Evolutionary conservation across 1,139 yeast genomes (phyloP), one percentile per base, ranked within the genome.

Genomic region (Debaryomyces psychrophilus): DNA sequence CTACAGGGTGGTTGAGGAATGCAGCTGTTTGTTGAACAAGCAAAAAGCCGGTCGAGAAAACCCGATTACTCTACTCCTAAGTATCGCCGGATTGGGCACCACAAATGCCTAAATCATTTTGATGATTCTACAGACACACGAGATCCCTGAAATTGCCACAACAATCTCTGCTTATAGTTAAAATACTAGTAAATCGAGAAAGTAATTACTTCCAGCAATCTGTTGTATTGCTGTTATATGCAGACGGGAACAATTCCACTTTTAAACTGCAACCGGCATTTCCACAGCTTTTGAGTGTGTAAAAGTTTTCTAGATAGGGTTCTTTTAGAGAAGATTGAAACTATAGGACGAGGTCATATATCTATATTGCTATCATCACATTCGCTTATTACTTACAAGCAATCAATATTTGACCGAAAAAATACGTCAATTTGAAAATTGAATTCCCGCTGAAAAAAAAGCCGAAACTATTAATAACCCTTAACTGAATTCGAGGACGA

Each of bases 241-340:
- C 41, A 38, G 27, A 28, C 41, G 41, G 31, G 17, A 27, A 22
- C 15, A 38, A 27, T 38, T 38, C 41, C 41, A 38, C 15, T 38
- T 28, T 38, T 38, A 38, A 27, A 38, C 41, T 28, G 33, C 26
- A 38, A 38, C 41, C 41, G 41, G 26, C 33, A 38, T 27, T 38
- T 38, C 41, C 41, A 38, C 34, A 38, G 41, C 41, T 35, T 28
- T 28, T 8, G 8, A 38, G 20, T 7, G 31, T 25, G 20, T n/a
- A 25, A 35, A 25, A 26, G 28, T 37, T 36, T 36, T 37, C 14
- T 25, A 25, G 31, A 11, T 15, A 26, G 31, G 31, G 40, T 25
- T 26, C 33, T 25, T 15, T 26, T 28, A 37, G 27, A 17, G 11
- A 27, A 27, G 34, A 38, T 17, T 20, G 23, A 37, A 26, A 26